These are phyloP conservation scores for Arthrinium puccinioides DNA, from an alignment of 2,329 filamentous ascomycete genomes.

Conservation along the genomic window DNA sequence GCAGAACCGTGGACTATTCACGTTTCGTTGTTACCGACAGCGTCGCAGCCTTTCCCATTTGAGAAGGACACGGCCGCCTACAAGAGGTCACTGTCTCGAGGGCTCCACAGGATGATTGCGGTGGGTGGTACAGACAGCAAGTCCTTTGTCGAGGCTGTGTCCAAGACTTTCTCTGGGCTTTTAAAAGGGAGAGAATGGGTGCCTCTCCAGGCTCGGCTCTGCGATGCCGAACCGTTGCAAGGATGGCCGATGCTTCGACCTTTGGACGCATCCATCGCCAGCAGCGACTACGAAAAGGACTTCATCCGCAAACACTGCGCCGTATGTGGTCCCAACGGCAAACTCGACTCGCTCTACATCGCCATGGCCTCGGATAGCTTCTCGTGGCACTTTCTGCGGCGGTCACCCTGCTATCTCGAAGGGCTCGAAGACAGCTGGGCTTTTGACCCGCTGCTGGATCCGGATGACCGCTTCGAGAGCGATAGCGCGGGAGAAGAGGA, in stretches of 20 bases:
- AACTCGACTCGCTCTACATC: conserved; percentile 53
- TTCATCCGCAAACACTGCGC: conserved; percentile 49
- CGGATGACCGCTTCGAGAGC: conserved; percentile 26
- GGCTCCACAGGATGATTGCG: conserved; percentile 50
- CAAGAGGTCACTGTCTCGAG: conserved; percentile 52
- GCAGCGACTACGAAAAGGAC: conserved; percentile 36
- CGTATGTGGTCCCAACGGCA: conserved; percentile 45
- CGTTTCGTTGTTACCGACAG: conserved; percentile 49
- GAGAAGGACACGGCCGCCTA: conserved; percentile 56
- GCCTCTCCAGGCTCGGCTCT: conserved; percentile 51
- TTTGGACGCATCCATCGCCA: conserved; percentile 35
- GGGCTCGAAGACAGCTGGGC: conserved; percentile 50
- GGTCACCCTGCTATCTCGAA: conserved; percentile 39
- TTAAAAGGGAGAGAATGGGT: conserved; percentile 46
- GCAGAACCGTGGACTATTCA: conserved; percentile 46
- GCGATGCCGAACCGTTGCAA: conserved; percentile 45
- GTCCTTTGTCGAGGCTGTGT: conserved; percentile 42
- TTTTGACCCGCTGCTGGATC: conserved; percentile 43
- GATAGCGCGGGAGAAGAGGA: conserved; percentile 26
- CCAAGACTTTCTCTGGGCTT: conserved; percentile 39
- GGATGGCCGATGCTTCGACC: conserved; percentile 54
- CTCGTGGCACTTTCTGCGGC: conserved; percentile 47
- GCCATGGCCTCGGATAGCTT: conserved; percentile 46
- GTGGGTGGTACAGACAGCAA: conserved; percentile 40
- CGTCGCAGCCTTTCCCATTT: conserved; percentile 49